A percentile compares a stretch with the other conserved stretches of the same genome.
These are phyloP conservation scores for Penicillium paxilli DNA, from an alignment of 495 filamentous ascomycete genomes.

Conservation along the genomic window DNA sequence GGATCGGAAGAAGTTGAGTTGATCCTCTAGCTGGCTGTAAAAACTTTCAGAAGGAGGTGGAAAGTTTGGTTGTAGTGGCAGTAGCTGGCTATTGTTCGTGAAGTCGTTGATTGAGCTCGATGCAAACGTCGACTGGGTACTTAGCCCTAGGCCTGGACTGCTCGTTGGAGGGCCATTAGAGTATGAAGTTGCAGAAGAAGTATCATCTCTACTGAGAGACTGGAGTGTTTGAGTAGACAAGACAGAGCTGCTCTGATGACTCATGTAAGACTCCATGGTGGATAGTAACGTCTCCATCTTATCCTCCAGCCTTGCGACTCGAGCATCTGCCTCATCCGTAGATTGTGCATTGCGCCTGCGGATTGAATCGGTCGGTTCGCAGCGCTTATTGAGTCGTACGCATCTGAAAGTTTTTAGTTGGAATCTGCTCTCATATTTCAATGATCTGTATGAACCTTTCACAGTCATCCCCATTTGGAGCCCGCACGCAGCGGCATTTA, in stretches of 20 bases:
- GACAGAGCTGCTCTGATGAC: background rate
- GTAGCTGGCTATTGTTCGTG: no score
- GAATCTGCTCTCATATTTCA: background rate
- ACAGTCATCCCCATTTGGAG: conserved; percentile 13
- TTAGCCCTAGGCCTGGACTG: background rate
- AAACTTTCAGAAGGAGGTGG: no score
- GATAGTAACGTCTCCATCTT: conserved; percentile 29
- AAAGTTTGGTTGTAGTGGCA: no score
- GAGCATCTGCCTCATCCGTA: conserved; percentile 41
- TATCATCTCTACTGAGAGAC: background rate
- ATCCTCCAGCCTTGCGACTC: conserved; percentile 46
- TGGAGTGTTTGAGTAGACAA: background rate
- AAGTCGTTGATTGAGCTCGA: background rate
- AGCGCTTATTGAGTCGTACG: conserved; percentile 40
- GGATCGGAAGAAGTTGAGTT: conserved; percentile 37
- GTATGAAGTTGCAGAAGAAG: background rate
- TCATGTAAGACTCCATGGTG: conserved; percentile 19
- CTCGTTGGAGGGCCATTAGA: background rate
- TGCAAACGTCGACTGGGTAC: no score
- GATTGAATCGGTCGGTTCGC: conserved; percentile 32
- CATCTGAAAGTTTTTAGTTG: conserved; percentile 36
- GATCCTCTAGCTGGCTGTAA: conserved; percentile 34
- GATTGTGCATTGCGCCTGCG: conserved; percentile 29
- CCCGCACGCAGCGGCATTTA: conserved; percentile 31
- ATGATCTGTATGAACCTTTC: conserved; percentile 18